Evolutionary conservation across 1,139 yeast genomes (phyloP).

Genomic region (Saccharomyces pastorianus): DNA sequence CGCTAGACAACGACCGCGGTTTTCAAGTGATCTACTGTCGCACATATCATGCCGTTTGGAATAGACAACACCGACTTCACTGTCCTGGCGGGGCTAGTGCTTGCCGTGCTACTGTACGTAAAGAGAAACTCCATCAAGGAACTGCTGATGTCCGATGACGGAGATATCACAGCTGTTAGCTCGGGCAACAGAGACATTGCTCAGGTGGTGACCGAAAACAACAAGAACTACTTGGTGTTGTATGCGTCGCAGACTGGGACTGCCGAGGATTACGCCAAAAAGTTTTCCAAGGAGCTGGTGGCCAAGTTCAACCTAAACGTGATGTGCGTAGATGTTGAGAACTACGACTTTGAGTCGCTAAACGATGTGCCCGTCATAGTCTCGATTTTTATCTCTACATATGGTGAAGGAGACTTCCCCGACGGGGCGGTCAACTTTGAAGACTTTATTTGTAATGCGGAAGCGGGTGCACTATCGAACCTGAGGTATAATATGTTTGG

Average conservation of each 20-base stretch:
- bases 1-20: not conserved
- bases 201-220: conserved; percentile 50
- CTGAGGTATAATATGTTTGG: conserved; percentile 74
- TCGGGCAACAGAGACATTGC: conserved; percentile 52
- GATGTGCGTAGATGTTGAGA: conserved; percentile 83
- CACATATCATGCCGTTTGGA: not conserved
- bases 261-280: conserved; percentile 94
- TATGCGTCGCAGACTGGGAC: conserved; percentile 98
- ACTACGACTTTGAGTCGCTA: conserved; percentile 74
- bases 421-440: conserved; percentile 78
- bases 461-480: conserved; percentile 54
- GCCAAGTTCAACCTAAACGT: conserved; percentile 65
- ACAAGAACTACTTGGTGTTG: conserved; percentile 72
- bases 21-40: not conserved
- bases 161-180: conserved; percentile 13
- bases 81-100: conserved; percentile 56
- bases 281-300: conserved; percentile 80
- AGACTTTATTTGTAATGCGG: conserved; percentile 45
- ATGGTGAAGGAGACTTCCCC: conserved; percentile 98
- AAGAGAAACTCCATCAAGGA: conserved; percentile 7
- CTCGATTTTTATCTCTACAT: conserved; percentile 79
- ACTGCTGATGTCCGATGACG: conserved; percentile 22
- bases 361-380: conserved; percentile 46
- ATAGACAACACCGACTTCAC: conserved; percentile 64
- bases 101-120: conserved; percentile 34